Base-by-base conservation (phyloP, 805 yeast species). In the Kodamaea neixiangensis region DNA sequence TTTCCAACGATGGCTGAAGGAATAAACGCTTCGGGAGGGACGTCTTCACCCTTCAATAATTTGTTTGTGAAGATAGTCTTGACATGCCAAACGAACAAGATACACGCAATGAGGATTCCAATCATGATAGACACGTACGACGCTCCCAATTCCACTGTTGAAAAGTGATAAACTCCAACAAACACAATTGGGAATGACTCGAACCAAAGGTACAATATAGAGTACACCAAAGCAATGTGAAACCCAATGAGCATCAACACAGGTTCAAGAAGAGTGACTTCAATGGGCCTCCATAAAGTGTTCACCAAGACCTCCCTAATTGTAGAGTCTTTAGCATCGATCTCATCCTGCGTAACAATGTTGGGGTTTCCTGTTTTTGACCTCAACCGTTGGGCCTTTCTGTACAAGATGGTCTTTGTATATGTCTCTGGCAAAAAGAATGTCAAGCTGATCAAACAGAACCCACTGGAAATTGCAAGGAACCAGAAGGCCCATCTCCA, bases 171-270 rank as follows among this genome's bases (percentile, higher is more conserved):
- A 17, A 71, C 58, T 2, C 72, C 77, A 18, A 38, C n/a, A 41
- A 77, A 84, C 2, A 79, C 82, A 34, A 82, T 68, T 7, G 89
- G 87, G 65, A 80, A 81, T 4, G 81, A 82, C 63, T 84, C 87
- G 57, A 83, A 80, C 71, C 79, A 83, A 15, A 81, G 62, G 62
- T 81, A 84, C 54, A 80, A 56, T 21, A 77, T 63, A 20, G 85
- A 79, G 61, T 83, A 83, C 6, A 75, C 69, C 46, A 82, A 57
- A 0, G 83, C 80, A 55, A 79, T 67, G 61, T 81, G 82, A 20
- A 76, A 17, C 58, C 82, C 75, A 52, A 82, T 75, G 25, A 81
- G 68, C 17, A 82, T 51, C 14, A 83, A 77, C 20, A 79, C 80
- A 0, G 87, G 88, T 61, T 83, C 88, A 46, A 62, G 55, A 18